Evolutionary conservation across 345 rosid genomes (phyloP).

Genomic region (Linum lewisii): DNA sequence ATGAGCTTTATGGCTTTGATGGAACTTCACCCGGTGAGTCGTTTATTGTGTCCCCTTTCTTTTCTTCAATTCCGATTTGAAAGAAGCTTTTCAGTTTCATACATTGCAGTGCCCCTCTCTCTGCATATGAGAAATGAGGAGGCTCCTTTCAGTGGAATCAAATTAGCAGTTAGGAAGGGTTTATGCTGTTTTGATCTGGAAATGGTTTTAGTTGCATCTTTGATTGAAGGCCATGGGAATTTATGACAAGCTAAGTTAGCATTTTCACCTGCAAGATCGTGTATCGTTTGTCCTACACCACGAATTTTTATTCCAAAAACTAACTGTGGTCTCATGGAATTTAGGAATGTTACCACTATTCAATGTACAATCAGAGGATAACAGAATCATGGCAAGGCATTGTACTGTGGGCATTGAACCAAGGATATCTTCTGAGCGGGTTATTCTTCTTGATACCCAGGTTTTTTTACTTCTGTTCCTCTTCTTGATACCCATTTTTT

Average conservation of each 20-base stretch:
- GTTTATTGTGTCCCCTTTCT: background rate
- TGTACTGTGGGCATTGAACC: slow-evolving; percentile 72
- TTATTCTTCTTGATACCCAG: slow-evolving; percentile 77
- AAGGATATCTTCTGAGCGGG: slow-evolving; percentile 63
- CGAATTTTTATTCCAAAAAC: background rate
- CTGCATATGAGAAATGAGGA: background rate
- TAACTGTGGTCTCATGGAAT: slow-evolving; percentile 12
- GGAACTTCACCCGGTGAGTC: slow-evolving; percentile 54
- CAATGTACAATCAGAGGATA: slow-evolving; percentile 51
- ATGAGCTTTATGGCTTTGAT: slow-evolving; percentile 72
- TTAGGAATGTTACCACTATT: slow-evolving; percentile 80
- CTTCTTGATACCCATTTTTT: background rate
- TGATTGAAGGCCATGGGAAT: background rate
- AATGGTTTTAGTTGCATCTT: background rate
- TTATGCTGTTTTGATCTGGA: background rate
- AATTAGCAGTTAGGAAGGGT: background rate
- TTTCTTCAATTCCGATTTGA: background rate
- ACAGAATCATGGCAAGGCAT: slow-evolving; percentile 55
- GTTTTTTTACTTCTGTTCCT: slow-evolving; percentile 21
- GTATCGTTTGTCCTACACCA: too few relatives aligned
- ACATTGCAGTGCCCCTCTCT: background rate
- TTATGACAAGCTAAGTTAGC: background rate
- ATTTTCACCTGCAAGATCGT: background rate
- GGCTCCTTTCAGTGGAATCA: background rate
- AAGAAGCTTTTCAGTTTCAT: background rate